A percentile compares a stretch with the other conserved stretches of the same genome.
phyloP scores from a whole-genome alignment of 2,329 filamentous ascomycete genomes.

The Fusarium staphyleae region DNA sequence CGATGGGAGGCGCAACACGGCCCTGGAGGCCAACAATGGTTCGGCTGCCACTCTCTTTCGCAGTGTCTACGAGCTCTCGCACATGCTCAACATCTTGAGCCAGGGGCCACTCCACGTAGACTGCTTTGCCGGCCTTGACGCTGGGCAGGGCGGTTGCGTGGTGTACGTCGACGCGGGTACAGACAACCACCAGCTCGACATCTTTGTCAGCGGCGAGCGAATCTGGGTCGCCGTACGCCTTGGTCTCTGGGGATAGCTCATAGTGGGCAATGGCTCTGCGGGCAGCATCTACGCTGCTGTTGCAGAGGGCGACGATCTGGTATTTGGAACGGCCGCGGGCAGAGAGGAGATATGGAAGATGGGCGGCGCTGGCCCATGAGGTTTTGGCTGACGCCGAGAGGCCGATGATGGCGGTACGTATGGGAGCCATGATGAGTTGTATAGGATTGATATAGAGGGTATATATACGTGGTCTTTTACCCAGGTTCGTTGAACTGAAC shows the following conservation, averaged over 20 bases:
- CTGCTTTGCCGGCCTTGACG: constrained; percentile 58
- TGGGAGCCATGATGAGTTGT: constrained; percentile 55
- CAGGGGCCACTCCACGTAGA: constrained; percentile 67
- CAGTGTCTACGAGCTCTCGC: constrained; percentile 50
- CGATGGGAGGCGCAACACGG: constrained; percentile 51
- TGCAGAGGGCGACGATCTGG: constrained; percentile 59
- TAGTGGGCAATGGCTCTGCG: constrained; percentile 53
- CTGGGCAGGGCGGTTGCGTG: constrained; percentile 54
- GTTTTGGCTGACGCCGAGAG: constrained; percentile 60
- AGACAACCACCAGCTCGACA: constrained; percentile 63
- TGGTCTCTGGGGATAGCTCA: constrained; percentile 50
- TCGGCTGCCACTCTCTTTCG: constrained; percentile 43
- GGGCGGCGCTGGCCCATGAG: constrained; percentile 62
- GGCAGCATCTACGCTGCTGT: constrained; percentile 56
- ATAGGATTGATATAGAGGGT: too few relatives aligned
- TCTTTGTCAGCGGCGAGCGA: constrained; percentile 56
- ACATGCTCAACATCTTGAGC: constrained; percentile 53
- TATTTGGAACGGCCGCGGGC: constrained; percentile 52
- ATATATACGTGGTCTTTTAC: too few relatives aligned
- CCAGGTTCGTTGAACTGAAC: too few relatives aligned
- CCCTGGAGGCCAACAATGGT: constrained; percentile 62
- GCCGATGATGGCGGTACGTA: constrained; percentile 64
- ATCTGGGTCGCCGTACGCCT: constrained; percentile 59
- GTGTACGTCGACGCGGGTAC: constrained; percentile 62
- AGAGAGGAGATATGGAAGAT: constrained; percentile 66